Percentiles rank a stretch among this genome's conserved stretches.
phyloP scores from a whole-genome alignment of 331 rosid genomes.

The Dryas integrifolia region DNA sequence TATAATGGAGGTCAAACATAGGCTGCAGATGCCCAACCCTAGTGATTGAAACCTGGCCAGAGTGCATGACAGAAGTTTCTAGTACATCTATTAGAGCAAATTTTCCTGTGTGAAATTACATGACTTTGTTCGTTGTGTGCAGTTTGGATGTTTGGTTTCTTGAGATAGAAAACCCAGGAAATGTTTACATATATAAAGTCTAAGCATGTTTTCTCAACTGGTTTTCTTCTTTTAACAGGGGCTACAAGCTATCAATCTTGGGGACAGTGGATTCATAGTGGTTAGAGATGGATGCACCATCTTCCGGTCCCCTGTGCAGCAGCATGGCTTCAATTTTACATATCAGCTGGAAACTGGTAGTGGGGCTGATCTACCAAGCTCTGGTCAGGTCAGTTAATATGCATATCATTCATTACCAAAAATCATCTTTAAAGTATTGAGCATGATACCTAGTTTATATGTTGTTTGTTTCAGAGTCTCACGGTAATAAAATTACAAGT shows the following conservation, averaged over 20 bases:
- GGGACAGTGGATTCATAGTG: conserved; percentile 92
- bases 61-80: not conserved
- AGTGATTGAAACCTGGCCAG: not conserved
- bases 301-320: conserved; percentile 84
- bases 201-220: not conserved
- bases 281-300: conserved; percentile 78
- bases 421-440: not conserved
- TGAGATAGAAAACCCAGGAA: conserved; percentile 6
- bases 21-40: not conserved
- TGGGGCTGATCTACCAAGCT: conserved; percentile 77
- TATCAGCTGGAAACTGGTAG: conserved; percentile 84
- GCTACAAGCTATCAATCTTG: conserved; percentile 79
- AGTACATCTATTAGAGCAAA: not conserved
- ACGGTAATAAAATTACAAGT: not conserved
- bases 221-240: conserved; percentile 52
- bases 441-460: not conserved
- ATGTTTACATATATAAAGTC: not conserved
- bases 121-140: not conserved
- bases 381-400: conserved; percentile 68
- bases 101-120: not conserved
- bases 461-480: not conserved
- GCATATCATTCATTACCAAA: not conserved
- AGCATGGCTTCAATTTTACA: conserved; percentile 80
- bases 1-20: conserved; percentile 5
- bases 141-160: not conserved